Percentiles rank a stretch among this genome's conserved stretches.
phyloP scores from a whole-genome alignment of 768 basidiomycete species.

The Pisolithus sp. region DNA sequence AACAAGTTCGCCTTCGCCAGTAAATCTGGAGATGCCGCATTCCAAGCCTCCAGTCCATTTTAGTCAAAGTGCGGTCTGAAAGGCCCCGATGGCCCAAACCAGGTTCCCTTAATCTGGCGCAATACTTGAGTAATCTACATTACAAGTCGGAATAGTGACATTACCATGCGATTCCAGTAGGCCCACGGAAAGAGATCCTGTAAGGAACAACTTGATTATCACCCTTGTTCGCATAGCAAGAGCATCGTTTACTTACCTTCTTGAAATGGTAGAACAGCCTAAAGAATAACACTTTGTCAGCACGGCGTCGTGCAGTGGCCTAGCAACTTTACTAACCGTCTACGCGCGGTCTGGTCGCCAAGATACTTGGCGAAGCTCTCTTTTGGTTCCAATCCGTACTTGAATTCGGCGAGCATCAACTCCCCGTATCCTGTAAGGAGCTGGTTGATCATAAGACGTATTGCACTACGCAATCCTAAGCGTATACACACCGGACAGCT shows the following conservation, averaged over 20 bases:
- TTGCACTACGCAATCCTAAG: neutral
- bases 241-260: conserved; percentile 41
- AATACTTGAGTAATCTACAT: conserved; percentile 3
- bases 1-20: too few species aligned
- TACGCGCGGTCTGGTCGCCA: conserved; percentile 70
- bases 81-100: conserved; percentile 43
- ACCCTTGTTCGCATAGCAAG: neutral
- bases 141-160: conserved; percentile 2
- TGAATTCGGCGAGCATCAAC: conserved; percentile 88
- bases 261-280: conserved; percentile 85
- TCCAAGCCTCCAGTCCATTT: neutral
- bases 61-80: conserved; percentile 33
- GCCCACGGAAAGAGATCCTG: conserved; percentile 37
- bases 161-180: conserved; percentile 74
- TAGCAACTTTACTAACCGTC: conserved; percentile 43
- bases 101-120: conserved; percentile 33
- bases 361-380: conserved; percentile 72
- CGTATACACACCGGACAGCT: conserved; percentile 66
- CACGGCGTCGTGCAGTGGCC: conserved; percentile 3
- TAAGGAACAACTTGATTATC: neutral
- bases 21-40: too few species aligned
- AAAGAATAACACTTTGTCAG: neutral
- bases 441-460: conserved; percentile 30
- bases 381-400: conserved; percentile 82
- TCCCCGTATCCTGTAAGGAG: conserved; percentile 77